Percentiles rank a stretch among this genome's conserved stretches.
Evolutionary conservation across 768 basidiomycete genomes (phyloP).

Genomic region (Panus rudis): DNA sequence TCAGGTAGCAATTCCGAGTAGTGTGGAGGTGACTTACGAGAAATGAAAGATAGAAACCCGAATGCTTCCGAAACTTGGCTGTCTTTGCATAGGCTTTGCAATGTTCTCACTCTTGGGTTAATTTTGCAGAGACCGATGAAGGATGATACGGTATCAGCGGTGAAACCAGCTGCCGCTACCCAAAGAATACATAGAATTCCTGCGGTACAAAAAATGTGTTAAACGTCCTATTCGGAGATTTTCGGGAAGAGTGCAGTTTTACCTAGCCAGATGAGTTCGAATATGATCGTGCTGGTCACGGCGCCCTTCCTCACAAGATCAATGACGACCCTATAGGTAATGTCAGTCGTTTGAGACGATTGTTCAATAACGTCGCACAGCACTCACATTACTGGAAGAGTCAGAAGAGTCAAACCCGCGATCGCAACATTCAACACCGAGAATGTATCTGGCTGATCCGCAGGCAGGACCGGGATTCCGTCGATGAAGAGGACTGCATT

Average conservation of each 20-base stretch:
- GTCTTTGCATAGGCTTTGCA: conserved; percentile 19
- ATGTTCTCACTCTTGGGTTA: conserved; percentile 3
- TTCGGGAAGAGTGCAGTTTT: background rate
- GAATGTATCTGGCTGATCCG: conserved; percentile 10
- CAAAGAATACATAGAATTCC: conserved; percentile 25
- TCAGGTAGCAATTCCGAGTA: background rate
- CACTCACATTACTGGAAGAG: conserved; percentile 16
- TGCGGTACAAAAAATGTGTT: no score
- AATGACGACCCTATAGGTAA: conserved; percentile 17
- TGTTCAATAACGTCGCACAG: background rate
- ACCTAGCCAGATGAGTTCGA: conserved; percentile 24
- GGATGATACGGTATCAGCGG: conserved; percentile 7
- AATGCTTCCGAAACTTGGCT: conserved; percentile 22
- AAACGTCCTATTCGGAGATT: no score
- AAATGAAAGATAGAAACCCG: conserved; percentile 20
- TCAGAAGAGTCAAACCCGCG: conserved; percentile 14
- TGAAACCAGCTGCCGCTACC: conserved; percentile 20
- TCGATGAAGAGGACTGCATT: conserved; percentile 5
- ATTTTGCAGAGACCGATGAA: conserved; percentile 9
- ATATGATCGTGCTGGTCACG: conserved; percentile 23
- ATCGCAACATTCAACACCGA: conserved; percentile 15
- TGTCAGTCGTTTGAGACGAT: background rate
- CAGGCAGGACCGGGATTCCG: conserved; percentile 6
- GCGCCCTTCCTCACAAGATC: conserved; percentile 21
- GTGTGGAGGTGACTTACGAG: conserved; percentile 7